These are phyloP conservation scores for Hirschioporus abietinus DNA, from an alignment of 768 basidiomycete genomes.

Conservation along the genomic window DNA sequence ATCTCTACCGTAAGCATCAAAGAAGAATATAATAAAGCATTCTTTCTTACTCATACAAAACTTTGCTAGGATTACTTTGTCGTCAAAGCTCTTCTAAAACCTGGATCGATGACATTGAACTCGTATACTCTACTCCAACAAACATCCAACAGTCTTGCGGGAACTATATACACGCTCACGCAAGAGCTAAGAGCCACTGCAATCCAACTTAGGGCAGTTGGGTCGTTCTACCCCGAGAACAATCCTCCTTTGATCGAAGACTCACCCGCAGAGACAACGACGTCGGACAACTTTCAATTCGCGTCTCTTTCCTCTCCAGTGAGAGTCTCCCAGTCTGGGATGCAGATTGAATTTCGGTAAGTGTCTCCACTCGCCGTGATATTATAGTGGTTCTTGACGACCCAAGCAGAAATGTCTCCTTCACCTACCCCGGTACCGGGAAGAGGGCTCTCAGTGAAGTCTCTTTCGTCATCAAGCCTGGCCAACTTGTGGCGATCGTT, in stretches of 20 bases:
- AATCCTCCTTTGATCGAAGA: background rate
- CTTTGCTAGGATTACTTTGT: background rate
- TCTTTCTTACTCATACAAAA: background rate
- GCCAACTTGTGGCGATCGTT: conserved; percentile 31
- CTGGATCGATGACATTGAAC: background rate
- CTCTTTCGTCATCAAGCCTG: conserved; percentile 25
- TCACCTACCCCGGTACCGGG: conserved; percentile 10
- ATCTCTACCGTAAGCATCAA: background rate
- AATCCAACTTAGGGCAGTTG: background rate
- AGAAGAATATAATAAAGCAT: background rate
- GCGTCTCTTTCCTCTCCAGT: background rate
- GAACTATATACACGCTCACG: background rate
- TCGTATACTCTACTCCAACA: background rate
- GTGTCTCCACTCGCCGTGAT: background rate
- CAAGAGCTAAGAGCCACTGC: background rate
- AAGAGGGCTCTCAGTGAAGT: conserved; percentile 20
- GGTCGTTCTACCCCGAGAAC: background rate
- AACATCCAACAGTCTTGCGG: background rate
- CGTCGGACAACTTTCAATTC: background rate
- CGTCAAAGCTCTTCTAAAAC: background rate
- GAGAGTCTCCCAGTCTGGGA: background rate
- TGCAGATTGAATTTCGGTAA: conserved; percentile 1
- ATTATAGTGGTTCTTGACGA: background rate
- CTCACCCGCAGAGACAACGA: background rate
- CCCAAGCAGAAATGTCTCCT: background rate